A percentile compares a stretch with the other conserved stretches of the same genome.
phyloP scores from a whole-genome alignment of 2,329 filamentous ascomycete species.

The Diaporthe citrichinensis region DNA sequence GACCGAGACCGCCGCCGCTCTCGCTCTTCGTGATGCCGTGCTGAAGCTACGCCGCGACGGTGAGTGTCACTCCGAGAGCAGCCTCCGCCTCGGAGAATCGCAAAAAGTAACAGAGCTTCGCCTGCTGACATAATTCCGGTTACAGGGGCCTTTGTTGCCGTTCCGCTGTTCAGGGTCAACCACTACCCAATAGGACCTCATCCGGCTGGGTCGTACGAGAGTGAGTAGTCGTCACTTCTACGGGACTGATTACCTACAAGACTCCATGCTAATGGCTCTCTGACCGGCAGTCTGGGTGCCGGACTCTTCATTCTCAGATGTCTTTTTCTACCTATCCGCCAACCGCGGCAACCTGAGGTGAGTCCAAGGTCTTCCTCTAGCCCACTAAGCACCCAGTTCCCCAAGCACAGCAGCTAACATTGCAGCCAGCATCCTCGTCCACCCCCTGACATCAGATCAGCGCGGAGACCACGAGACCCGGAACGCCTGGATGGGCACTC shows the following conservation, averaged over 20 bases:
- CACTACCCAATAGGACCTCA: conserved; percentile 52
- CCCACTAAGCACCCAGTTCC: background rate
- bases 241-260: background rate
- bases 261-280: background rate
- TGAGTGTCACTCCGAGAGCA: conserved; percentile 17
- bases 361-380: background rate
- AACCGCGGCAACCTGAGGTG: conserved; percentile 51
- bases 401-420: background rate
- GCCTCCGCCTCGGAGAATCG: background rate
- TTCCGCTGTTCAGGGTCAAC: conserved; percentile 51
- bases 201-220: conserved; percentile 53
- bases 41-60: conserved; percentile 52
- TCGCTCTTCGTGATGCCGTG: conserved; percentile 52
- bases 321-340: conserved; percentile 52
- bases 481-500: conserved; percentile 52
- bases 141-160: conserved; percentile 52
- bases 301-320: conserved; percentile 53
- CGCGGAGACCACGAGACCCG: conserved; percentile 51
- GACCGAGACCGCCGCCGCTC: conserved; percentile 50
- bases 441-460: conserved; percentile 50
- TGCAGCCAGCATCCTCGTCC: conserved; percentile 48
- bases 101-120: too few relatives aligned
- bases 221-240: conserved; percentile 42
- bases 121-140: background rate
- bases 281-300: conserved; percentile 50